phyloP scores from a whole-genome alignment of 129 eudicot species.

The Centella asiatica region DNA sequence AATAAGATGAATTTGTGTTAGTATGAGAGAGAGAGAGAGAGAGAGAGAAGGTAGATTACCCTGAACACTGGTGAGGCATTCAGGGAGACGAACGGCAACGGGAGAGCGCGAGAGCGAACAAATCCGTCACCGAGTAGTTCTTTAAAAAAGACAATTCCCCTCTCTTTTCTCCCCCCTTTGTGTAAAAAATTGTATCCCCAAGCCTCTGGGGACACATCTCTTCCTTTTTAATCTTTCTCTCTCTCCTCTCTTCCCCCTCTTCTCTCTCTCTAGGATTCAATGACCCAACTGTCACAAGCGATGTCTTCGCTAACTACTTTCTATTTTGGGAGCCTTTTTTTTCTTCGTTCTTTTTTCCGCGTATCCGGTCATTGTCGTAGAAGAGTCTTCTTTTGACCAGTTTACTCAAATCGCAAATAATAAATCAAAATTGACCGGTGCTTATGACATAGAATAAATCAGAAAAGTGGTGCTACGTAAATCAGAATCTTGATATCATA shows the following conservation, averaged over 20 bases:
- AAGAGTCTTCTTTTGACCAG: not conserved
- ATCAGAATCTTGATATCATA: no score
- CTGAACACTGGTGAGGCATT: constrained; percentile 98
- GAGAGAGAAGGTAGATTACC: constrained; percentile 18
- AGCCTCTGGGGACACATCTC: constrained; percentile 4
- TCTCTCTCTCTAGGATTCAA: constrained; percentile 6
- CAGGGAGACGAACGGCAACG: constrained; percentile 78
- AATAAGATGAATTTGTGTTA: not conserved
- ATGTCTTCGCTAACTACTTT: constrained; percentile 5
- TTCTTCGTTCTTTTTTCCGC: not conserved
- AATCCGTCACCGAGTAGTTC: constrained; percentile 38
- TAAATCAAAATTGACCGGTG: no score
- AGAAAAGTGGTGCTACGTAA: no score
- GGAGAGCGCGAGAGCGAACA: constrained; percentile 66
- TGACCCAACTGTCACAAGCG: not conserved
- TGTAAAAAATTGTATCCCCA: not conserved
- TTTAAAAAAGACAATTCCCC: constrained; percentile 3
- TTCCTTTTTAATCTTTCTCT: constrained; percentile 6
- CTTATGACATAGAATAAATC: no score
- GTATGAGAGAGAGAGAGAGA: not conserved
- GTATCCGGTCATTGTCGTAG: not conserved
- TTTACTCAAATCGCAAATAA: not conserved
- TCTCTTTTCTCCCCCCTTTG: not conserved
- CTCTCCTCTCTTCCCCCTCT: not conserved
- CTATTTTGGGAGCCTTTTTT: not conserved